These are phyloP conservation scores for Parathielavia appendiculata DNA, from an alignment of 495 filamentous ascomycete genomes.

Conservation along the genomic window DNA sequence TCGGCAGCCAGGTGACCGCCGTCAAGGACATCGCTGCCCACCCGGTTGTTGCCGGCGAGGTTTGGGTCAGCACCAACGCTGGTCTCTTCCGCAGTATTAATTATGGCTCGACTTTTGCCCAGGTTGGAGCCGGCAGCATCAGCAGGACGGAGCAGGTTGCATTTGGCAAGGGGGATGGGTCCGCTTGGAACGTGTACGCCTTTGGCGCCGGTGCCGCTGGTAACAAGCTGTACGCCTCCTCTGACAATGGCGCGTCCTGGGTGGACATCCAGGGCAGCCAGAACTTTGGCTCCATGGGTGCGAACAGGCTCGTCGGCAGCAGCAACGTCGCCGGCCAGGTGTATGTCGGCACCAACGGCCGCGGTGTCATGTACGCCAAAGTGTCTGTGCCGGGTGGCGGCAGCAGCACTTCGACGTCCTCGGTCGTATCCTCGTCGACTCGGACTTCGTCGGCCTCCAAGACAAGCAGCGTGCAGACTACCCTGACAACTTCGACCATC, in stretches of 20 bases:
- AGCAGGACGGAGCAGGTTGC: slow-evolving; percentile 44
- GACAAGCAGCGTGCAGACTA: slow-evolving; percentile 17
- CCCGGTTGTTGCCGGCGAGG: slow-evolving; percentile 45
- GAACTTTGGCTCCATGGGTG: slow-evolving; percentile 47
- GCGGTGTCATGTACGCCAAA: slow-evolving; percentile 51
- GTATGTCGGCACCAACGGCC: slow-evolving; percentile 55
- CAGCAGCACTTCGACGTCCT: slow-evolving; percentile 4
- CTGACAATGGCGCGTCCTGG: slow-evolving; percentile 47
- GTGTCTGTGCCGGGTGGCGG: slow-evolving; percentile 18
- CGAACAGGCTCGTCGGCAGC: slow-evolving; percentile 45
- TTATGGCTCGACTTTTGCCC: slow-evolving; percentile 44
- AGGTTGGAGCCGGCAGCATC: slow-evolving; percentile 31
- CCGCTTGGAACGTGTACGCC: slow-evolving; percentile 45
- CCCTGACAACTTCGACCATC: slow-evolving; percentile 18
- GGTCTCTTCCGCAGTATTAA: slow-evolving; percentile 51
- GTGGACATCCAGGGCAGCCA: slow-evolving; percentile 49
- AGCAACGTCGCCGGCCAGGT: slow-evolving; percentile 48
- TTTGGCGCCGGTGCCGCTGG: slow-evolving; percentile 44
- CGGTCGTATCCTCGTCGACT: slow-evolving; percentile 4
- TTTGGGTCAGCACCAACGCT: slow-evolving; percentile 49
- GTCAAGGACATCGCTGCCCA: slow-evolving; percentile 48
- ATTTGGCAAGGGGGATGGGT: slow-evolving; percentile 37
- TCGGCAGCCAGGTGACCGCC: slow-evolving; percentile 34
- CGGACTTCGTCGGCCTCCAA: slow-evolving; percentile 8
- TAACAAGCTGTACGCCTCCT: slow-evolving; percentile 47